Percentiles rank a stretch among this genome's conserved stretches.
Evolutionary conservation across 768 basidiomycete species (phyloP).

Genomic region (Cystobasidium tubakii): DNA sequence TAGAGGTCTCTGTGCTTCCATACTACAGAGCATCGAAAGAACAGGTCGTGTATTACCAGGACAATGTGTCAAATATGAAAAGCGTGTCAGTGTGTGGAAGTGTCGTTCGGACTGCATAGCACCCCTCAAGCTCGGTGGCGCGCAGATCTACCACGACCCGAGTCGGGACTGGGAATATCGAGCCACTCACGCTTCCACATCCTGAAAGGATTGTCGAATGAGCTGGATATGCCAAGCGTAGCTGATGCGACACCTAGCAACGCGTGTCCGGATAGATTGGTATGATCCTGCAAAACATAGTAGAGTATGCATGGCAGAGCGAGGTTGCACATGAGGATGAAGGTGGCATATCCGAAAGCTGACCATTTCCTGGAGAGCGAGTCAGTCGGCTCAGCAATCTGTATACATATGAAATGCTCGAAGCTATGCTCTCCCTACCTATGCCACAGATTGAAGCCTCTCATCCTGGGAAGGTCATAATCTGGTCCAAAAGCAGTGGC

Average conservation of each 20-base stretch:
- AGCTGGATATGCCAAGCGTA: conserved; percentile 41
- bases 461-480: conserved; percentile 20
- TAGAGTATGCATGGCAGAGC: conserved; percentile 41
- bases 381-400: too few relatives aligned
- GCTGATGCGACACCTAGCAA: conserved; percentile 42
- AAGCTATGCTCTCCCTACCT: not conserved
- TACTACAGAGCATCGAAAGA: conserved; percentile 32
- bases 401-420: too few relatives aligned
- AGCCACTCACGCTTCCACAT: conserved; percentile 42
- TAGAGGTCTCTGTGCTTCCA: conserved; percentile 40
- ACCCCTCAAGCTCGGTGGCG: too few relatives aligned
- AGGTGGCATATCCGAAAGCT: conserved; percentile 7
- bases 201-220: conserved; percentile 46
- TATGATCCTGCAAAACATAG: conserved; percentile 38
- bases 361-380: conserved; percentile 9
- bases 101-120: too few relatives aligned
- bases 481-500: not conserved
- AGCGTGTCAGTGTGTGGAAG: too few relatives aligned
- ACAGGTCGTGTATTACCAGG: not conserved
- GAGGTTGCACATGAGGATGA: conserved; percentile 19
- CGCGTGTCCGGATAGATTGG: conserved; percentile 9
- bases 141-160: too few relatives aligned
- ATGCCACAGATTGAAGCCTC: conserved; percentile 28
- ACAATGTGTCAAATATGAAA: not conserved
- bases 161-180: too few relatives aligned